Conservation (phyloP, 192 early-diverging fungal genomes). For the Coemansia sp. region DNA sequence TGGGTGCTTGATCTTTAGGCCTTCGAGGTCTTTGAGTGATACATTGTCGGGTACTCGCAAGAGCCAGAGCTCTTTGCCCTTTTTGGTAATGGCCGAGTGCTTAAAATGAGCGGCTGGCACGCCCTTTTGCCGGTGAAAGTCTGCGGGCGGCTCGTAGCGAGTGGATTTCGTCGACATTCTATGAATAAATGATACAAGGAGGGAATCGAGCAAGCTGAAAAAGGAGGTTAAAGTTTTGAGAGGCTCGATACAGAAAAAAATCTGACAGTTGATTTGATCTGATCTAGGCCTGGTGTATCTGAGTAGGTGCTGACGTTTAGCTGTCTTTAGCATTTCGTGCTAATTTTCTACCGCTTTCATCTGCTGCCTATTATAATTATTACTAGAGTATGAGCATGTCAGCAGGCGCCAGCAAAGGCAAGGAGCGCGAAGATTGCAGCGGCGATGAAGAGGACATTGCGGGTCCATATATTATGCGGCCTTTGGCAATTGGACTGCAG, state of each 20-base stretch:
- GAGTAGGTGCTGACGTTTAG: not conserved
- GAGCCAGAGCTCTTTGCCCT: slow-evolving; percentile 47
- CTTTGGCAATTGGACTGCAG: slow-evolving; percentile 25
- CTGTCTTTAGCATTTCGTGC: not conserved
- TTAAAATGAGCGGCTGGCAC: slow-evolving; percentile 5
- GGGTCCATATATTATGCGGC: slow-evolving; percentile 22
- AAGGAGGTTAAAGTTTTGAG: not conserved
- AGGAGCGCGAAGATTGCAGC: not conserved
- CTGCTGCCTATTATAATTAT: not conserved
- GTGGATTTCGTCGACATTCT: not conserved
- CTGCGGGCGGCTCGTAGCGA: slow-evolving; percentile 35
- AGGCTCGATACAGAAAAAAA: not conserved
- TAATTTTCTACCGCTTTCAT: not conserved
- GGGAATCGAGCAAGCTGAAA: not conserved
- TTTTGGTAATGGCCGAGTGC: slow-evolving; percentile 7
- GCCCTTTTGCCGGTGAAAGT: slow-evolving; percentile 25
- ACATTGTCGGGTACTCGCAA: slow-evolving; percentile 48
- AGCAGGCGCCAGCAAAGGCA: not conserved
- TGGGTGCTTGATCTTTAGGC: slow-evolving; percentile 42
- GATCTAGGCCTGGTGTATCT: not conserved
- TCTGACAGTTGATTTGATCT: not conserved
- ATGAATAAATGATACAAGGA: not conserved
- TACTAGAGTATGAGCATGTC: not conserved
- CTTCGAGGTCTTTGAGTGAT: slow-evolving; percentile 26
- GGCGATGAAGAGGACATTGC: not conserved